Percentiles rank a stretch among this genome's conserved stretches.
These are phyloP conservation scores for Gossypium ekmanianum DNA, from an alignment of 345 rosid genomes.

Conservation along the genomic window DNA sequence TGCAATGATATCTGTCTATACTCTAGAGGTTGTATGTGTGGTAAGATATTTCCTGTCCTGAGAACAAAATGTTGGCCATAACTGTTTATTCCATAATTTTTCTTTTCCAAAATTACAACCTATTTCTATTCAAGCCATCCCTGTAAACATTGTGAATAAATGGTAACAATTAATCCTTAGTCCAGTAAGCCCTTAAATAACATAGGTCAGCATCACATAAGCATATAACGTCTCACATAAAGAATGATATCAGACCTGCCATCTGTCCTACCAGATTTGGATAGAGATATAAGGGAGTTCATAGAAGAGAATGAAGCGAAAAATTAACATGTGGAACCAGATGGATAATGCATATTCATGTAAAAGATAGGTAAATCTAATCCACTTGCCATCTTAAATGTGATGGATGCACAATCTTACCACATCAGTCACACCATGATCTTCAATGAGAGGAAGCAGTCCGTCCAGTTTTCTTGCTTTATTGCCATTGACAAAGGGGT, in stretches of 20 bases:
- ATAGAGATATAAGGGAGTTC: not conserved
- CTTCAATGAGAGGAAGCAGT: slow-evolving; percentile 59
- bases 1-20: not conserved
- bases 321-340: not conserved
- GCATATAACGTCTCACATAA: slow-evolving; percentile 12
- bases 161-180: not conserved
- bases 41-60: not conserved
- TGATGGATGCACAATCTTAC: slow-evolving; percentile 40
- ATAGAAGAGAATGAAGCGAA: not conserved
- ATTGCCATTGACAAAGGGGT: slow-evolving; percentile 85
- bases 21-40: not conserved
- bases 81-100: not conserved
- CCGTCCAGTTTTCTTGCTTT: slow-evolving; percentile 91
- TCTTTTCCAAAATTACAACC: not conserved
- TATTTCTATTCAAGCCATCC: not conserved
- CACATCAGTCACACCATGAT: slow-evolving; percentile 69
- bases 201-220: not conserved
- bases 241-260: not conserved
- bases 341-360: not conserved
- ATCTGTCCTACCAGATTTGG: not conserved
- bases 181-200: not conserved
- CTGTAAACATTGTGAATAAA: slow-evolving; percentile 5
- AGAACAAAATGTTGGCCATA: slow-evolving; percentile 3
- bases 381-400: not conserved
- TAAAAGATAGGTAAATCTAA: slow-evolving; percentile 7